Base-by-base conservation (phyloP, 441 rosid genomes). In the Adansonia gregorii region DNA sequence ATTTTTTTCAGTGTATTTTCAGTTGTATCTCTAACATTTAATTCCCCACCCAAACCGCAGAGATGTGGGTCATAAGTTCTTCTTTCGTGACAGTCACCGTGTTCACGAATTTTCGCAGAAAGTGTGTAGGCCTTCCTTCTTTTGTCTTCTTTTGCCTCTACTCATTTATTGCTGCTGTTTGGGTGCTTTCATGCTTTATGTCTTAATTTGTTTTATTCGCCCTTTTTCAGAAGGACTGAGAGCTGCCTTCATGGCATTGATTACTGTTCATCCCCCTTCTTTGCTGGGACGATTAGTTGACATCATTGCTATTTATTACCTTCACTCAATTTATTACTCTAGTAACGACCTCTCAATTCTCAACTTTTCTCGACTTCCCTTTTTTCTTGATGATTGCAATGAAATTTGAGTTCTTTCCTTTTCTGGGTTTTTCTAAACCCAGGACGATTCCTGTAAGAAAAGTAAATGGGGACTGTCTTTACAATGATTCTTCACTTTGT, bases 151-250 rank as follows among this genome's bases (percentile, higher is more conserved):
- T 39, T 67, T 56, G 49, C 81, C 67, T 72, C 61, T 78, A 70
- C 76, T 77, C 78, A 83, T 83, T 87, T 74, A 88, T 80, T 85
- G 83, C 78, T 70, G 59, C 63, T 78, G 75, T 80, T 85, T 51
- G 65, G 79, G 59, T 76, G 39, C 69, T 84, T 84, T 59, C 80
- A 77, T 79, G 80, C 22, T 77, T 75, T 85, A 58, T 76, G 31
- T 76, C 79, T 51, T 77, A 60, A 60, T 81, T 84, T 80, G 79
- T 82, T 82, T 82, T 71, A 49, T 65, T 82, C 84, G 73, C 75
- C 55, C 78, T 85, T 76, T 78, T 65, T 79, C 22, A 73, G 74
- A 58, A 78, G 83, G 74, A 45, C 64, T 20, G 11, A 8, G 58
- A 71, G 82, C 82, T 84, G 83, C 85, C 78, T 75, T 87, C 84